Evolutionary conservation across 208 protist species (phyloP), one percentile per base, ranked within the genome.

Genomic region (Trypanosoma platydactyli): DNA sequence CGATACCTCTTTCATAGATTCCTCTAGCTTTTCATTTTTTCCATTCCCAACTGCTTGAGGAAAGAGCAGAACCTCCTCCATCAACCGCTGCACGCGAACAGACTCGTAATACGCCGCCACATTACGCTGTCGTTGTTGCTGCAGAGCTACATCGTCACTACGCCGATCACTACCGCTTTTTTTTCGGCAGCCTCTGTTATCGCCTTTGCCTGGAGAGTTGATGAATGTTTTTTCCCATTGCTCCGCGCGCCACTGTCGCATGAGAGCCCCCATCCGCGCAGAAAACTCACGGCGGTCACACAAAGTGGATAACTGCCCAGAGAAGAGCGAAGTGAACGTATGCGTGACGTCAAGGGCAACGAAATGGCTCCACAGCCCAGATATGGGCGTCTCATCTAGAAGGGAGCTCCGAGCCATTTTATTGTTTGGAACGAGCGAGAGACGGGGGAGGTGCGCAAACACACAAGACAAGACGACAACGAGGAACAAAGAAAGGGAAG

Each of bases 31-130:
- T 13, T 29, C 22, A 41, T 59, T 51, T 20, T 20, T 9, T 38
- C 6, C 33, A n/a, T 61, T 48, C 4, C 48, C 65, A 16, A 27
- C 51, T 59, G 18, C 41, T 1, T 11, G n/a, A 38, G 56, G 33
- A 52, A 64, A 40, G 12, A 87, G 68, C 3, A 90, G 55, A 7
- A 64, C 63, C n/a, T 84, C 73, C 12, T 66, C 57, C 74, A 87
- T 82, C 12, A 92, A 70, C 29, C 86, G 79, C 71, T 89, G 69
- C 56, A 92, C 80, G n/a, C 86, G 76, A 29, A 89, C 59, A 6
- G 78, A 83, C 68, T 85, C 86, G 29, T 80, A 79, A 73, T 83
- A 92, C 33, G 61, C 61, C 41, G 70, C 72, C 44, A 73, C 61
- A 9, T 77, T 65, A 33, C 53, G 22, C 27, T 52, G 41, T 45